Base-by-base conservation (phyloP, 2,329 filamentous ascomycete genomes). In the Capronia americana region DNA sequence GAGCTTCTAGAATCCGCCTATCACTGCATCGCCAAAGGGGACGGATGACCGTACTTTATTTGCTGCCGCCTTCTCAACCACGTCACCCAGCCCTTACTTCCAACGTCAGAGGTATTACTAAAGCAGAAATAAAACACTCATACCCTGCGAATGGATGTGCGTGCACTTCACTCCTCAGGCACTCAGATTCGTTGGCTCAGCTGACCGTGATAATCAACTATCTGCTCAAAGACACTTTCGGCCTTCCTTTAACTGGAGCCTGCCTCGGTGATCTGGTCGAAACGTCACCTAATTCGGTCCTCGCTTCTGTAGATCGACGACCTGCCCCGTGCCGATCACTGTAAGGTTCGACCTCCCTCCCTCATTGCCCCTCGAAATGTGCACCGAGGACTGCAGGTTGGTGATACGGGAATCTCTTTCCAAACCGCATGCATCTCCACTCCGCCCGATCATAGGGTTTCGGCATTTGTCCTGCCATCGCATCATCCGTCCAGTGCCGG, bases 1-100 rank as follows among this genome's bases (percentile, higher is more conserved):
- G 34, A 32, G 57, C 66, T 68, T 68, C 66, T 68, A 68, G 66
- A 68, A 68, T 32, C 66, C 65, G 57, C 57, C 48, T 41, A 57
- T 58, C 61, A 57, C 26, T 51, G 48, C 50, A 46, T 5, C 30
- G 38, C 20, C 24, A 41, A n/a, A 14, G 51, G 44, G 20, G 20
- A 24, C 30, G 6, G 28, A 59, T 58, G 44, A 28, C 20, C 51
- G 17, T 28, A 34, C 44, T 53, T 30, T 30, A 61, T 24, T 28
- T 53, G 38, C 38, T n/a, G 38, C 8, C 38, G 17, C 38, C 38
- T 20, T 44, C 38, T 8, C 1, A 44, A 44, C 38, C 38, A 44
- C 38, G 38, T 44, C 38, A 44, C 38, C 38, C 6, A n/a, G 17
- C 38, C 38, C 20, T 44, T 44, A n/a, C 38, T 20, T 44, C 6